Evolutionary conservation across 192 early-diverging fungal genomes (phyloP).

Genomic region (Coemansia sp.): DNA sequence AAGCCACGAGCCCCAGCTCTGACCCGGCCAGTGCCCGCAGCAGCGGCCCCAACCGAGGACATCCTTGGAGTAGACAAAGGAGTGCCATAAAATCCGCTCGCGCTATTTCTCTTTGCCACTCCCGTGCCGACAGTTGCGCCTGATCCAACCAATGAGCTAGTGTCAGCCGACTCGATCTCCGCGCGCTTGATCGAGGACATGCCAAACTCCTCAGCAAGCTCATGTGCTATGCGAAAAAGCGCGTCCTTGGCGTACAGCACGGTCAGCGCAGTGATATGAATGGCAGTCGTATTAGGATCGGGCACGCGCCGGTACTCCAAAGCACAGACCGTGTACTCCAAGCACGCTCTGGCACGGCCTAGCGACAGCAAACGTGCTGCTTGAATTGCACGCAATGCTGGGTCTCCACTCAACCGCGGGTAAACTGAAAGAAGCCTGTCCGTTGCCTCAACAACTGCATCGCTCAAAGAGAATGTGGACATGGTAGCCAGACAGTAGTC

Average conservation of each 20-base stretch:
- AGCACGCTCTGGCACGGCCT: constrained; percentile 24
- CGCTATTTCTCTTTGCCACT: not conserved
- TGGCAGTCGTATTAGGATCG: constrained; percentile 35
- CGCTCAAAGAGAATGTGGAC: constrained; percentile 25
- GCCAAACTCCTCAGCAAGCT: constrained; percentile 54
- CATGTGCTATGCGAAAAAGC: constrained; percentile 47
- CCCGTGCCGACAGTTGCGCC: not conserved
- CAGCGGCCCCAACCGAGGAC: constrained; percentile 24
- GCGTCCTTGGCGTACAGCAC: constrained; percentile 36
- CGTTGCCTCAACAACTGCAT: constrained; percentile 20
- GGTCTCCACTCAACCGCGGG: constrained; percentile 24
- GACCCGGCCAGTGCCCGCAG: constrained; percentile 30
- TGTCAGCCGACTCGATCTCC: constrained; percentile 46
- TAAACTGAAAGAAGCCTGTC: constrained; percentile 15
- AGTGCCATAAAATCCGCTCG: not conserved
- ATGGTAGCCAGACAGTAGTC: constrained; percentile 46
- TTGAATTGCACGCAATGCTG: constrained; percentile 43
- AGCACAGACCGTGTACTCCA: constrained; percentile 30
- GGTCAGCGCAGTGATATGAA: constrained; percentile 45
- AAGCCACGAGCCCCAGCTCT: constrained; percentile 44
- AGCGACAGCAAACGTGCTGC: constrained; percentile 41
- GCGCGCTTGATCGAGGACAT: constrained; percentile 46
- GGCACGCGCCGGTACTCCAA: constrained; percentile 42
- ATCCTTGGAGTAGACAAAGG: constrained; percentile 19
- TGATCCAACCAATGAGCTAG: constrained; percentile 1